phyloP scores from a whole-genome alignment of 2,329 filamentous ascomycete genomes.

The Fusarium sp. region DNA sequence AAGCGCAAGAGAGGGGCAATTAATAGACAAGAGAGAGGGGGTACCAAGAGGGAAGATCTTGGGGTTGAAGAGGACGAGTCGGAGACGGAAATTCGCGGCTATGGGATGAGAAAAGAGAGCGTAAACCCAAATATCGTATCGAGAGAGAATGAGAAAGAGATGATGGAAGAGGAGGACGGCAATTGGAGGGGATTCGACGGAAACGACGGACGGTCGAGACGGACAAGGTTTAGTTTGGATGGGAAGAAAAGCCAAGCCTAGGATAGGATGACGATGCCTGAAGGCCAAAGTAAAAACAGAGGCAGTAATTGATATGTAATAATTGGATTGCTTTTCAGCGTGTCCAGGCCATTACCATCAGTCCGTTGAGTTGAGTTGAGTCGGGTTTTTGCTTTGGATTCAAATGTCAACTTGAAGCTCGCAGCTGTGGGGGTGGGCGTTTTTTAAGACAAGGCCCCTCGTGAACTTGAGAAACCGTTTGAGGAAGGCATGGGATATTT shows the following conservation, averaged over 20 bases:
- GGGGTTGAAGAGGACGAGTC: slow-evolving; percentile 7
- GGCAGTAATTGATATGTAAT: neutral
- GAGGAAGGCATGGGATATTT: slow-evolving; percentile 30
- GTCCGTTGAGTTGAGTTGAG: slow-evolving; percentile 18
- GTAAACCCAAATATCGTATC: slow-evolving; percentile 38
- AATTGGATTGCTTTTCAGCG: neutral
- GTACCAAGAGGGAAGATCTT: slow-evolving; percentile 1
- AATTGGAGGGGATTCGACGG: slow-evolving; percentile 45
- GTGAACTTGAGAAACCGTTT: slow-evolving; percentile 44
- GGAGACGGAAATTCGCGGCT: slow-evolving; percentile 34
- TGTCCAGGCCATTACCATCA: slow-evolving; percentile 14
- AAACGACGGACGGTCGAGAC: slow-evolving; percentile 47
- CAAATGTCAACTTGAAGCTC: slow-evolving; percentile 17
- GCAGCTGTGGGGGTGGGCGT: slow-evolving; percentile 40
- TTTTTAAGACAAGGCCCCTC: slow-evolving; percentile 43
- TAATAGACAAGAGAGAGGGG: slow-evolving; percentile 19
- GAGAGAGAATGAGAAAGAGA: slow-evolving; percentile 25
- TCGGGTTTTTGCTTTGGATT: slow-evolving; percentile 13
- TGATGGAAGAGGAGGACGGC: slow-evolving; percentile 30
- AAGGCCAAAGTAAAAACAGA: neutral
- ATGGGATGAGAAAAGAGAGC: slow-evolving; percentile 6
- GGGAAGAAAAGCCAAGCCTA: slow-evolving; percentile 31
- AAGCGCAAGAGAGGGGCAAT: slow-evolving; percentile 37
- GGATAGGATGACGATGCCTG: slow-evolving; percentile 30
- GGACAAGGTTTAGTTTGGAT: slow-evolving; percentile 47